Conservation (phyloP, 129 eudicot genomes). For the Escallonia rubra region DNA sequence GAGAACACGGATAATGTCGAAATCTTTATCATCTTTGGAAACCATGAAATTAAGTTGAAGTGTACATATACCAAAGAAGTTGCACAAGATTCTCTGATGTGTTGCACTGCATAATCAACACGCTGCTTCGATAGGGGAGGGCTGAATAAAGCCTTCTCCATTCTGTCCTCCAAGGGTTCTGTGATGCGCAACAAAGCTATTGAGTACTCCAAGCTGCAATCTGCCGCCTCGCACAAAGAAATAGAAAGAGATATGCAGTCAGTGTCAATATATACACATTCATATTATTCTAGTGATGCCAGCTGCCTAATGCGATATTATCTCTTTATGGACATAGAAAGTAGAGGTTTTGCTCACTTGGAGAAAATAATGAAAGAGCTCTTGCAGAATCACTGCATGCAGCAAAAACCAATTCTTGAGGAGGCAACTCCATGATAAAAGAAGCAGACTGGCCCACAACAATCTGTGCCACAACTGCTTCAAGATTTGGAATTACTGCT, state of each 20-base stretch:
- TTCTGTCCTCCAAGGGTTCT: constrained; percentile 83
- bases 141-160: constrained; percentile 90
- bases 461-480: constrained; percentile 66
- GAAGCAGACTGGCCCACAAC: constrained; percentile 67
- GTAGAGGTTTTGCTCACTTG: constrained; percentile 37
- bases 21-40: constrained; percentile 3
- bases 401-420: constrained; percentile 60
- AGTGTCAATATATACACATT: not conserved
- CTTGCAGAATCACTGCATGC: constrained; percentile 47
- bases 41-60: not conserved
- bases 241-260: not conserved
- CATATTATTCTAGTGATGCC: not conserved
- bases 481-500: constrained; percentile 64
- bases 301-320: too few species aligned
- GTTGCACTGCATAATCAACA: constrained; percentile 76
- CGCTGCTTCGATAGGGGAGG: constrained; percentile 98
- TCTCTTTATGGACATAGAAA: not conserved
- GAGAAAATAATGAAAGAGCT: constrained; percentile 38
- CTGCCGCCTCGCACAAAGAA: constrained; percentile 23
- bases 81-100: constrained; percentile 74
- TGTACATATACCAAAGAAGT: constrained; percentile 54
- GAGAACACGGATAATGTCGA: constrained; percentile 11
- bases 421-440: constrained; percentile 49
- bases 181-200: constrained; percentile 67
- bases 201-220: constrained; percentile 62